Base-by-base conservation (phyloP, 169 alveolate genomes). In the Plasmodium relictum region DNA sequence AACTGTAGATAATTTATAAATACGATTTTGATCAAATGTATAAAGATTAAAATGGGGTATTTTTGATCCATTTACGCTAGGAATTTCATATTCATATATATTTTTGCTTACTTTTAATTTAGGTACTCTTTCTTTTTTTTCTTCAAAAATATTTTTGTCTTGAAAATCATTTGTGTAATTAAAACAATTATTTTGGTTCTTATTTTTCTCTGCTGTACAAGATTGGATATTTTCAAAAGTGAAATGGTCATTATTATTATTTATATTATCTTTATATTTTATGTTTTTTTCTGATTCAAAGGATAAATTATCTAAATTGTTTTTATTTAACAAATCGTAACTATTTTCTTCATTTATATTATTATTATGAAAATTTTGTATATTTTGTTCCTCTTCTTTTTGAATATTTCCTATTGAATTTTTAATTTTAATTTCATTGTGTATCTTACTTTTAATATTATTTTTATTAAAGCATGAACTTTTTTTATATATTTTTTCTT, bases 1-100 rank as follows among this genome's bases (percentile, higher is more conserved):
- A 50, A 86, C 65, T 12, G 92, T 70, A 12, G 92, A 86, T 16
- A 86, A 42, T 86, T 70, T 86, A 63, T 86, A 86, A 14, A 86
- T 50, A 70, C 14, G 2, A 58, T 86, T 86, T 39, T 37, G 18
- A 20, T 37, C 76, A 56, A 70, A 56, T 69, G 92, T 71, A 20
- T 86, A 86, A n/a, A 86, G 50, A 61, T 48, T 69, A 71, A 86
- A 86, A 59, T 86, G 92, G 4, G 92, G 92, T 5, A 86, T 86
- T 86, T 86, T 86, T 0, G 88, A 20, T 63, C 92, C 92, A 61
- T 42, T 73, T 37, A 86, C 8, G 44, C 42, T 69, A n/a, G 62
- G 58, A 26, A 86, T 86, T 71, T 58, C 50, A 18, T 58, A 52
- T 18, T 69, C 87, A 39, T 86, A 86, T 58, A 86, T 71, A 71